Conservation (phyloP, 495 filamentous ascomycete genomes). For the Poronia punctata region DNA sequence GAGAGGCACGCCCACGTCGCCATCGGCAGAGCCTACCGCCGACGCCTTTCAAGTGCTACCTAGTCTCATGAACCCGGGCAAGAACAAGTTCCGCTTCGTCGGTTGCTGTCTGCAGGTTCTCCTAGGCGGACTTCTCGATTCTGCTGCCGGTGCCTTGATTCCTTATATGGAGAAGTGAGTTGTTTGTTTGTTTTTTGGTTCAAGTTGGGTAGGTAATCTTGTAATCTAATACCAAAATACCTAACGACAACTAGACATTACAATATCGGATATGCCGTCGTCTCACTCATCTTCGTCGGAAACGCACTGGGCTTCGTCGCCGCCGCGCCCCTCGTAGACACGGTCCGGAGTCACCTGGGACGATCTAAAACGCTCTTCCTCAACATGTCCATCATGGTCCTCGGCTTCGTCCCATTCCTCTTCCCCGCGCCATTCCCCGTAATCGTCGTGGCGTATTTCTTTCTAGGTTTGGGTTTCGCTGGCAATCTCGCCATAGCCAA, state of each 20-base stretch:
- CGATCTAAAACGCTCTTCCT: constrained; percentile 55
- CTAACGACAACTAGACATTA: constrained; percentile 41
- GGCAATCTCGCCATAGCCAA: constrained; percentile 65
- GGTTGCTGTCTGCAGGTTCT: constrained; percentile 47
- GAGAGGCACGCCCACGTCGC: constrained; percentile 41
- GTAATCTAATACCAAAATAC: constrained; percentile 1
- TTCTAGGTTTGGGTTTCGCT: constrained; percentile 61
- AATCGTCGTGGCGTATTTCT: constrained; percentile 57
- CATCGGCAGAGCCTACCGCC: constrained; percentile 18
- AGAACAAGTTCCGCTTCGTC: constrained; percentile 44
- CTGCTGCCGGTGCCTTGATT: constrained; percentile 64
- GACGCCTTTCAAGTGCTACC: constrained; percentile 39
- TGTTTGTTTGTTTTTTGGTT: no score
- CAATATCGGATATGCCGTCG: constrained; percentile 61
- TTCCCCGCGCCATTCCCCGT: constrained; percentile 62
- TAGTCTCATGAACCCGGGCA: constrained; percentile 45
- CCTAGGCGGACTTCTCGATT: constrained; percentile 53
- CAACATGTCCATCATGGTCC: constrained; percentile 40
- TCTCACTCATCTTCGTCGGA: constrained; percentile 73
- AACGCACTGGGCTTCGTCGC: constrained; percentile 71
- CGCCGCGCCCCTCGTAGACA: constrained; percentile 59
- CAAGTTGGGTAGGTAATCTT: background rate
- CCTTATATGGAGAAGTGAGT: constrained; percentile 57
- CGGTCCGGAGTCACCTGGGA: constrained; percentile 51
- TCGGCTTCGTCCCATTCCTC: constrained; percentile 56